Evolutionary conservation across 768 basidiomycete genomes (phyloP), one percentile per base, ranked within the genome.

Genomic region (Gelatoporia subvermispora): DNA sequence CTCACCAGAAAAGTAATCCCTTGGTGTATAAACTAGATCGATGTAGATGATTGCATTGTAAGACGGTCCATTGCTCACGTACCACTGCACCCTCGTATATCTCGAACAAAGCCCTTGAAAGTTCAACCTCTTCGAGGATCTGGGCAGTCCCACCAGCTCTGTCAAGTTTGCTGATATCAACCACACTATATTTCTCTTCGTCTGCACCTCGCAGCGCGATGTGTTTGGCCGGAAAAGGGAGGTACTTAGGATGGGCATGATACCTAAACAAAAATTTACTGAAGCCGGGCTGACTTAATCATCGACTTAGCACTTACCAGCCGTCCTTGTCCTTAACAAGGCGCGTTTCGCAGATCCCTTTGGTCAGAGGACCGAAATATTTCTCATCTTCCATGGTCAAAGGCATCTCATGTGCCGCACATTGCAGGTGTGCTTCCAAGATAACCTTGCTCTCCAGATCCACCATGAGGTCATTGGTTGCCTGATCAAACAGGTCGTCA

Each of bases 11-110:
- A 93, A 0, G 88, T 82, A 51, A 82, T 54, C 3, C 93, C 92
- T 69, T 93, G 92, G 59, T 93, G 91, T 66, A 94, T 81, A 65
- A 89, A 95, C 85, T 91, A 28, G 16, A 31, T 10, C 20, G 8
- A 28, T 64, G 55, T 54, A 35, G 16, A 39, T 4, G 15, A 35
- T 16, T 24, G 10, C 20, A 24, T 37, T 23, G 17, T 42, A 37
- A 35, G 48, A 9, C 34, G 57, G 47, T 37, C 25, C 37, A 17
- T 17, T 5, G 22, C 35, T 11, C 2, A 70, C 73, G 54, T 64
- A 88, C 88, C 52, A 94, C 82, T 3, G 83, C 91, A 11, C 92
- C 93, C 67, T 93, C 91, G 58, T 93, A 95, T 8, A 88, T 68
- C 64, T 94, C 93, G 55, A 93, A 95, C 47, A 92, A 67, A 0